Base-by-base conservation (phyloP, 2,329 filamentous ascomycete genomes). In the Diplodia seriata region DNA sequence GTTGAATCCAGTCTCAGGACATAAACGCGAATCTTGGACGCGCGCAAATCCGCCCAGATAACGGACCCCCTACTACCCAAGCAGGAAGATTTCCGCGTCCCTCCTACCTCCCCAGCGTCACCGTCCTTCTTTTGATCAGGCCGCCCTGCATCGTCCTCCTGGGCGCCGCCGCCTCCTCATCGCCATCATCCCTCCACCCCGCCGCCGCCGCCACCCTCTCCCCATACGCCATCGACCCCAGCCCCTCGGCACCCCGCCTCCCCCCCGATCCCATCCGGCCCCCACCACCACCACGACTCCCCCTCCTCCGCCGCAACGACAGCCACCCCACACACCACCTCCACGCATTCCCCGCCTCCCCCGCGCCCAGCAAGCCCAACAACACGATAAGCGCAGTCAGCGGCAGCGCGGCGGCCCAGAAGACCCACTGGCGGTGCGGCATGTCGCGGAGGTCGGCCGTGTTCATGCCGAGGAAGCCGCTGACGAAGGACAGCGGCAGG, bases 111-210 rank as follows among this genome's bases (percentile, higher is more conserved):
- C 29, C 26, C 7, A 18, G 51, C 3, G 26, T 40, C 43, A 59
- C 29, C 15, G 43, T 97, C 95, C 95, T 31, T 31, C 47, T 63
- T 29, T 20, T 38, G 6, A 63, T 15, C 20, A 63, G 11, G 11
- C 47, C 59, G 2, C 59, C 47, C 12, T 9, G 29, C 18, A 20
- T 14, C 47, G 11, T 51, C n/a, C 47, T 62, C 29, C 26, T 50
- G 4, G 59, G 2, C 3, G 31, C 14, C 15, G 26, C 43, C 1
- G 20, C 20, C 20, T 51, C 47, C 12, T 51, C 47, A 38, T 63
- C 59, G 1, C n/a, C 31, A 18, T 15, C 47, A 12, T 49, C 47
- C 18, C 31, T 49, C n/a, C 14, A n/a, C 11, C n/a, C 29, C 3
- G 36, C 36, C 33, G 15, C 43, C 23, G 23, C 26, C 26, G 26